Percentiles rank a stretch among this genome's conserved stretches.
Conservation (phyloP, 192 early-diverging fungal genomes). For the Coemansia umbellata region DNA sequence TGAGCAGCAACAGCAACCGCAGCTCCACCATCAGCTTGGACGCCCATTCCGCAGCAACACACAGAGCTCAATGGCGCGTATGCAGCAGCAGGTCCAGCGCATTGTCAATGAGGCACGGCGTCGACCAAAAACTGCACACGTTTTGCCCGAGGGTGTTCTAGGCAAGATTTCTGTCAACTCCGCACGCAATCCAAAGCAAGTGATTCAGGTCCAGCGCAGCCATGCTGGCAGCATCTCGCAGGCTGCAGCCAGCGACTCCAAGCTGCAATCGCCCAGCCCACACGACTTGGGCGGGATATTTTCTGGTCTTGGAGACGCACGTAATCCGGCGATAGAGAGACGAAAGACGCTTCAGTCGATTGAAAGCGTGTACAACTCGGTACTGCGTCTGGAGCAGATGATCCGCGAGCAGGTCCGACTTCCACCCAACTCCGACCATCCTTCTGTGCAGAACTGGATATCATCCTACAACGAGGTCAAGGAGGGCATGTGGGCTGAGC, state of each 20-base stretch:
- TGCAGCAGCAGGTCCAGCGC: slow-evolving; percentile 96
- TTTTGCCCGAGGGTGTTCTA: slow-evolving; percentile 89
- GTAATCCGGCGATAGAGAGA: slow-evolving; percentile 55
- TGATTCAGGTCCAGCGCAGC: slow-evolving; percentile 64
- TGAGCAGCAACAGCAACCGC: slow-evolving; percentile 3
- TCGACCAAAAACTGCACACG: slow-evolving; percentile 78
- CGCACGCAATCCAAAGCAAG: slow-evolving; percentile 83
- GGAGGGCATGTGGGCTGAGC: slow-evolving; percentile 31
- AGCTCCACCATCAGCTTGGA: slow-evolving; percentile 28
- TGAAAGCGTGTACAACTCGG: slow-evolving; percentile 74
- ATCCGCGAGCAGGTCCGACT: slow-evolving; percentile 63
- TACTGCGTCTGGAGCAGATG: slow-evolving; percentile 81
- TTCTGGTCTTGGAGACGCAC: slow-evolving; percentile 36
- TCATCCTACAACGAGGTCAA: slow-evolving; percentile 26
- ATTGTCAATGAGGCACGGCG: slow-evolving; percentile 90
- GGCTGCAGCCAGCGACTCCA: slow-evolving; percentile 8
- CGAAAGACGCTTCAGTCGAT: slow-evolving; percentile 60
- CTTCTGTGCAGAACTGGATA: slow-evolving; percentile 28
- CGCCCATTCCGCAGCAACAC: slow-evolving; percentile 26
- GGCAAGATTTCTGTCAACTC: slow-evolving; percentile 92
- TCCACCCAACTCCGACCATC: slow-evolving; percentile 22
- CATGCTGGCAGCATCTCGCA: slow-evolving; percentile 26
- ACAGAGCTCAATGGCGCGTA: slow-evolving; percentile 59
- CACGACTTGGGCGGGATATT: slow-evolving; percentile 29
- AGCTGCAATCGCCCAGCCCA: slow-evolving; percentile 19